phyloP scores from a whole-genome alignment of 2,329 filamentous ascomycete species.

The Penicillium sp. region DNA sequence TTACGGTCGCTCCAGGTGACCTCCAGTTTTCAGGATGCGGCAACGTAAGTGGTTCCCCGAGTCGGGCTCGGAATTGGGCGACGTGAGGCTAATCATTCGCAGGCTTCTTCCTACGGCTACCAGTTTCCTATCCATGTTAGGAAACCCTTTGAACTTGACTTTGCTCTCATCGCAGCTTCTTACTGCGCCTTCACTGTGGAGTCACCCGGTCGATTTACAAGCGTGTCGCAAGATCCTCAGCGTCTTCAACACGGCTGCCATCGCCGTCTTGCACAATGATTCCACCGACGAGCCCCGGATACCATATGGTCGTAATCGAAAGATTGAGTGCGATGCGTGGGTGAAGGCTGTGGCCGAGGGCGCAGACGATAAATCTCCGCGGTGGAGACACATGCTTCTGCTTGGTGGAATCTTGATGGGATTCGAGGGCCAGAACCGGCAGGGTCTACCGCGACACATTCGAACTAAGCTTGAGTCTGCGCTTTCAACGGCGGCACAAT shows the following conservation, averaged over 20 bases:
- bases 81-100: slow-evolving; percentile 14
- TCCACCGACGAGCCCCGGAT: slow-evolving; percentile 36
- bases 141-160: slow-evolving; percentile 64
- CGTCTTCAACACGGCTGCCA: slow-evolving; percentile 63
- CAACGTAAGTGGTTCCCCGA: slow-evolving; percentile 47
- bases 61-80: slow-evolving; percentile 11
- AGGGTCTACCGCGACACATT: slow-evolving; percentile 65
- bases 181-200: slow-evolving; percentile 61
- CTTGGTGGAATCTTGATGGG: slow-evolving; percentile 78
- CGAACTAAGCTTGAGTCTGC: slow-evolving; percentile 70
- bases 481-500: slow-evolving; percentile 72
- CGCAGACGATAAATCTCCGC: slow-evolving; percentile 62
- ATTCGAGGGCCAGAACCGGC: slow-evolving; percentile 65
- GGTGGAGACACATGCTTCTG: slow-evolving; percentile 84
- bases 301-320: slow-evolving; percentile 49
- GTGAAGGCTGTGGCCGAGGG: slow-evolving; percentile 60
- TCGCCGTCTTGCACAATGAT: slow-evolving; percentile 55
- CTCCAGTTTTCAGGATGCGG: slow-evolving; percentile 61
- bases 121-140: slow-evolving; percentile 51
- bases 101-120: slow-evolving; percentile 58
- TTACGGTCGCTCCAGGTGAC: slow-evolving; percentile 62
- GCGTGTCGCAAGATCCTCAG: slow-evolving; percentile 60
- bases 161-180: slow-evolving; percentile 63
- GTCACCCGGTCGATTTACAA: slow-evolving; percentile 55
- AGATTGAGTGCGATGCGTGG: slow-evolving; percentile 59